Evolutionary conservation across 495 filamentous ascomycete species (phyloP).

Genomic region (Hyaloscypha bicolor): DNA sequence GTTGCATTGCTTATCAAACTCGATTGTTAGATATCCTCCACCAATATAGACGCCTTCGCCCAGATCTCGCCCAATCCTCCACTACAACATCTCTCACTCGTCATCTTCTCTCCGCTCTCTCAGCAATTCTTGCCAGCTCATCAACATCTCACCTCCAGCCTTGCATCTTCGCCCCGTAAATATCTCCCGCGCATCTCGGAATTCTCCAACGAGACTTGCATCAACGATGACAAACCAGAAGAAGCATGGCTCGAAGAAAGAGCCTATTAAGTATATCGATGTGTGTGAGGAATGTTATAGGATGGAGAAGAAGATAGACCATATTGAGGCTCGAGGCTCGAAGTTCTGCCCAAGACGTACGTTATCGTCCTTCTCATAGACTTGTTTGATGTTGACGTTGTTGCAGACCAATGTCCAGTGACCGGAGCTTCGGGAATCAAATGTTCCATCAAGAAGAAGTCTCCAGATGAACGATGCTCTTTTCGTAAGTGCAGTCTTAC

Average conservation of each 20-base stretch:
- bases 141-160: background rate
- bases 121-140: background rate
- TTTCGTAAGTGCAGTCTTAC: background rate
- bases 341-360: slow-evolving; percentile 1
- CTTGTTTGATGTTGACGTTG: background rate
- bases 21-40: background rate
- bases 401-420: background rate
- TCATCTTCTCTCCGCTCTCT: background rate
- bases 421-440: background rate
- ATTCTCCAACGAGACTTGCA: background rate
- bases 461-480: background rate
- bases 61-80: background rate
- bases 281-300: background rate
- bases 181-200: background rate
- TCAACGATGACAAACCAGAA: background rate
- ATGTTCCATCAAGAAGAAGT: background rate
- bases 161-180: background rate
- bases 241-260: background rate
- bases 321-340: background rate
- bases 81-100: background rate
- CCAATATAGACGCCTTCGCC: background rate
- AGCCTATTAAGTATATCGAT: background rate
- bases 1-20: background rate
- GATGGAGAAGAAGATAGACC: background rate
- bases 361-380: background rate